phyloP scores from a whole-genome alignment of 1,139 yeast species.

The Wickerhamomyces sp. region DNA sequence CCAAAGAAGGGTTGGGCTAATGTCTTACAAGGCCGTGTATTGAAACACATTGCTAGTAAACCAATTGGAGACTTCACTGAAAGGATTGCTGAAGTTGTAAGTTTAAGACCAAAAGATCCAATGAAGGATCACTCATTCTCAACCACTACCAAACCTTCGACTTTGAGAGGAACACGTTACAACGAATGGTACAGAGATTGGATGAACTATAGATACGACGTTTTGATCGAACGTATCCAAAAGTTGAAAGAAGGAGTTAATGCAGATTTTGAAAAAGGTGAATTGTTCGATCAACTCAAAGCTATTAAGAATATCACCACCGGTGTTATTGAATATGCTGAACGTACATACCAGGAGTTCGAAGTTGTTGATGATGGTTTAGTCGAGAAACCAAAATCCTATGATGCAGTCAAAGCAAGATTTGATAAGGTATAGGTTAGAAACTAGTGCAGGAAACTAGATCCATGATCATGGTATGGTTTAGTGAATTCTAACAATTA shows the following conservation, averaged over 20 bases:
- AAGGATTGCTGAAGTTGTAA: constrained; percentile 48
- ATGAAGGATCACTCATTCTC: constrained; percentile 36
- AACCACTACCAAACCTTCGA: constrained; percentile 37
- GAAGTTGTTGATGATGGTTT: constrained; percentile 33
- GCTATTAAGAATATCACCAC: constrained; percentile 35
- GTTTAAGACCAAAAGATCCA: constrained; percentile 40
- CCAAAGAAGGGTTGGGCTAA: constrained; percentile 53
- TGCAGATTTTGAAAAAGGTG: constrained; percentile 21
- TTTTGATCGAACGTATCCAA: constrained; percentile 35
- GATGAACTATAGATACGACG: constrained; percentile 39
- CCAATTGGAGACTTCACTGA: constrained; percentile 46
- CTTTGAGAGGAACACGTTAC: constrained; percentile 29
- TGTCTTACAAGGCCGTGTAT: constrained; percentile 50
- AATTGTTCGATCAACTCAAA: constrained; percentile 36
- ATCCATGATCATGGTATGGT: neutral
- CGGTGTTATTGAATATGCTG: constrained; percentile 35
- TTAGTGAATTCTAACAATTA: too few relatives aligned
- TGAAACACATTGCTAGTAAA: constrained; percentile 53
- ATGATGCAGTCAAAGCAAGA: constrained; percentile 8
- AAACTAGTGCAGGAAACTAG: neutral
- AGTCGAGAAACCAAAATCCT: constrained; percentile 17
- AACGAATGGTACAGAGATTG: constrained; percentile 41
- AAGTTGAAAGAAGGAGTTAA: constrained; percentile 27
- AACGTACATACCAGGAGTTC: constrained; percentile 45
- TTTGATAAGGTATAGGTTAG: constrained; percentile 1